phyloP scores from a whole-genome alignment of 176 grass and related monocot species.

The Eleusine coracana region DNA sequence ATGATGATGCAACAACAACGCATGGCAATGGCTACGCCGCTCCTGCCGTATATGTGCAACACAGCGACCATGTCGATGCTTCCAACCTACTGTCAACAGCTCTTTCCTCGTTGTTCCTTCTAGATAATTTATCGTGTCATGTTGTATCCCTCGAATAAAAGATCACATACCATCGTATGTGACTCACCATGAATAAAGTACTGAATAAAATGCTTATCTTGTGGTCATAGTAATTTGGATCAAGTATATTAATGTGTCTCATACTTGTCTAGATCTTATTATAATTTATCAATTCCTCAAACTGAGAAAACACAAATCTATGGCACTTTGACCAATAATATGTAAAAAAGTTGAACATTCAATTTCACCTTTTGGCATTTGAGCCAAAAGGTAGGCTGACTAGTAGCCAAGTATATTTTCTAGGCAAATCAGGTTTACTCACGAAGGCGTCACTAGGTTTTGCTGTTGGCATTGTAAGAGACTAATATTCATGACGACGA shows the following conservation, averaged over 20 bases:
- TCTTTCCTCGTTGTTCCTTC: background rate
- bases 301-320: too few species aligned
- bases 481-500: too few species aligned
- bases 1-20: background rate
- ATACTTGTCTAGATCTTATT: background rate
- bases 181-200: background rate
- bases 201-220: background rate
- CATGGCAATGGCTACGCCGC: background rate
- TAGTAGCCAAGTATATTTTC: too few species aligned
- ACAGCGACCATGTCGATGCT: background rate
- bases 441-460: too few species aligned
- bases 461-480: too few species aligned
- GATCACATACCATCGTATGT: constrained; percentile 15
- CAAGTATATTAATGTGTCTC: background rate
- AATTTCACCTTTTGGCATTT: too few species aligned
- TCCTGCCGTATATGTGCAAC: background rate
- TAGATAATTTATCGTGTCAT: background rate
- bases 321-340: too few species aligned
- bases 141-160: background rate
- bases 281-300: background rate
- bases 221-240: too few species aligned
- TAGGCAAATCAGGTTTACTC: too few species aligned
- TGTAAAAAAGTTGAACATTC: too few species aligned
- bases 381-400: too few species aligned
- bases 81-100: background rate